Base-by-base conservation (phyloP, 225 moss, liverwort and hornwort species). In the Ulota crispa region DNA sequence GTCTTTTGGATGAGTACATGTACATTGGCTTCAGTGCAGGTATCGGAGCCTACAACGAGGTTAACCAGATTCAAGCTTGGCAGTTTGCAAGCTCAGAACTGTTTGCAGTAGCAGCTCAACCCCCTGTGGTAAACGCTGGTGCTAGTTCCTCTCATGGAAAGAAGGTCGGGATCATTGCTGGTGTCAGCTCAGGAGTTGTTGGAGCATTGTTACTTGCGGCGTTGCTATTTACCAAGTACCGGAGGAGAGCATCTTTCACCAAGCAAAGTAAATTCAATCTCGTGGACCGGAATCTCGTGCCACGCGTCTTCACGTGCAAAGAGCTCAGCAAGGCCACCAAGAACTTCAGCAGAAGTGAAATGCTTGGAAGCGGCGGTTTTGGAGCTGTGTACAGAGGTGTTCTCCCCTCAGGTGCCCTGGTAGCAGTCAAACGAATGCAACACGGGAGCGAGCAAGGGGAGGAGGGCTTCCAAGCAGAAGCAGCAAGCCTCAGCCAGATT, bases 11-110 rank as follows among this genome's bases (percentile, higher is more conserved):
- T 18, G 77, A 83, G 0, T 84, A 20, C 52, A 80, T 84, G 87
- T 87, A 77, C 26, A 77, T 39, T 37, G 79, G 79, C 3, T 85
- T 87, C 0, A 70, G 11, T 16, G 55, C 42, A 12, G 39, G 61
- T 41, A 1, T 12, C 16, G 69, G 55, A 3, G 0, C 0, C 0
- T 27, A 0, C 6, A 69, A 0, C 2, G 83, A 83, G 16, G 63
- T 70, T 54, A 64, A 83, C 12, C 20, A 64, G 7, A 70, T 84
- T 42, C 42, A 76, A 4, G 69, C 75, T 15, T 84, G 80, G 86
- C 65, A 45, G 36, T 81, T 76, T 42, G 0, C 59, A 1, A 84
- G 41, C 60, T 77, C 4, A 12, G 83, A 71, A 57, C 34, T 73
- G 21, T 47, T 50, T 34, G 26, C 26, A 80, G 5, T 9, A 10